phyloP scores from a whole-genome alignment of 1,284 basidiomycete genomes.

The Ganoderma lingzhi region DNA sequence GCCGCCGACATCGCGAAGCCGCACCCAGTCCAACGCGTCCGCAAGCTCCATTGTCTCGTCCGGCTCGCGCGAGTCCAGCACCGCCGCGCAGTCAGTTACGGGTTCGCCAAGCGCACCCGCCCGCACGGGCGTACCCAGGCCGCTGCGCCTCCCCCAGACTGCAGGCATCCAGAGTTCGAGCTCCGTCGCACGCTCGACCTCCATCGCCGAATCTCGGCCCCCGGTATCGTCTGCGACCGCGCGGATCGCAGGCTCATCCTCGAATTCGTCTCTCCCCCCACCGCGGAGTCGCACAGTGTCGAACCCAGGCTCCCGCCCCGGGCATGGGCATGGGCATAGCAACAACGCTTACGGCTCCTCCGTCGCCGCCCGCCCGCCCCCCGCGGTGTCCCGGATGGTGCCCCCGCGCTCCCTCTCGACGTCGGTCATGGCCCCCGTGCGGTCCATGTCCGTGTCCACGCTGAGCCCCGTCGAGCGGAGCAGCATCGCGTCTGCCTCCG shows the following conservation, averaged over 20 bases:
- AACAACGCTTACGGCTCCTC: not conserved
- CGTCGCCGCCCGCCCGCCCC: conserved; percentile 7
- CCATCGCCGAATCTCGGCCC: conserved; percentile 8
- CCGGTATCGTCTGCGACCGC: conserved; percentile 13
- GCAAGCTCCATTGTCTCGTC: conserved; percentile 31
- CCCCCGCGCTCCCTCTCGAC: conserved; percentile 27
- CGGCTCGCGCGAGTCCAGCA: conserved; percentile 32
- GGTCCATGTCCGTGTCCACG: conserved; percentile 20
- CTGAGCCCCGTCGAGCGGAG: conserved; percentile 10
- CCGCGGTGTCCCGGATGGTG: conserved; percentile 19
- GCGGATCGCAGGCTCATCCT: conserved; percentile 9
- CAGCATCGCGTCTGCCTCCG: conserved; percentile 3
- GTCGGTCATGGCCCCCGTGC: conserved; percentile 29
- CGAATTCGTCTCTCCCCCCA: conserved; percentile 8
- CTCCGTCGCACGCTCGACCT: conserved; percentile 13
- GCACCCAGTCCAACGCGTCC: conserved; percentile 33
- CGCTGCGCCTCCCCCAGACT: conserved; percentile 33
- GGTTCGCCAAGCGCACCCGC: conserved; percentile 26
- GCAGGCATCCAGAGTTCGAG: conserved; percentile 21
- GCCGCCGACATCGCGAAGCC: conserved; percentile 15
- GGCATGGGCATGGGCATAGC: not conserved
- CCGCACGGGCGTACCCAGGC: conserved; percentile 26
- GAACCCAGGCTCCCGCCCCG: conserved; percentile 25
- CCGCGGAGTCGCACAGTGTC: conserved; percentile 32
- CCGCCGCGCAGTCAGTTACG: conserved; percentile 25